These are phyloP conservation scores for Trypanosomatidae sp. DNA, from an alignment of 208 protist genomes.

Conservation along the genomic window DNA sequence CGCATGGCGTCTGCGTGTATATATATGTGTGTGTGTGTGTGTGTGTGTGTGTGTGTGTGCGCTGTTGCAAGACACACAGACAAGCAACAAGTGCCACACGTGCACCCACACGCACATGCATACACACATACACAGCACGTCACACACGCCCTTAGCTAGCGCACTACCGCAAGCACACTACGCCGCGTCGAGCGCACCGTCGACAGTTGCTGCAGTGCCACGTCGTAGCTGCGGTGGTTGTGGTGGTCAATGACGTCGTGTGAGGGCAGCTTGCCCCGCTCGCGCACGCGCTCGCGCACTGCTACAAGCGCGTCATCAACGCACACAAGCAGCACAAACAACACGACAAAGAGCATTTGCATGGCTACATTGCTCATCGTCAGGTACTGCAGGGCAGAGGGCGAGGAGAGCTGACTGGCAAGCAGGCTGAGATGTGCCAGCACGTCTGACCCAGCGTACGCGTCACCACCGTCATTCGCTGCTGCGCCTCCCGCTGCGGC, in stretches of 20 bases:
- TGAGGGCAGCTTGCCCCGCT: conserved; percentile 26
- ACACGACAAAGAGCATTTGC: conserved; percentile 9
- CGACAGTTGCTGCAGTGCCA: too few species aligned
- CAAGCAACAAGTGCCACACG: not conserved
- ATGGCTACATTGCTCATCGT: conserved; percentile 11
- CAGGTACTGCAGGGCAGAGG: not conserved
- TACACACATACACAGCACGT: too few species aligned
- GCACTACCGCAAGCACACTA: too few species aligned
- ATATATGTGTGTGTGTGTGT: conserved; percentile 1
- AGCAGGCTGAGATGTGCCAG: too few species aligned
- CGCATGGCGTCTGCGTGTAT: not conserved
- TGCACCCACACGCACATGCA: conserved; percentile 10
- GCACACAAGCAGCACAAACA: conserved; percentile 25
- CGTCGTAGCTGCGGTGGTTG: conserved; percentile 49
- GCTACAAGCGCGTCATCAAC: conserved; percentile 23
- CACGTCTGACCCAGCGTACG: too few species aligned
- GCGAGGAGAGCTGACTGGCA: not conserved
- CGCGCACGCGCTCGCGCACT: conserved; percentile 17
- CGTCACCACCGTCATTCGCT: too few species aligned
- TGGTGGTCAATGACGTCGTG: conserved; percentile 35
- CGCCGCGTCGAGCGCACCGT: too few species aligned
- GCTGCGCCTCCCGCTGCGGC: too few species aligned
- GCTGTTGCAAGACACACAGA: conserved; percentile 1
- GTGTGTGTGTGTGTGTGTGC: not conserved
- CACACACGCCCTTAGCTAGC: too few species aligned